A percentile compares a stretch with the other conserved stretches of the same genome.
These are phyloP conservation scores for Ustilago sp. DNA, from an alignment of 1,284 basidiomycete species.

Conservation along the genomic window DNA sequence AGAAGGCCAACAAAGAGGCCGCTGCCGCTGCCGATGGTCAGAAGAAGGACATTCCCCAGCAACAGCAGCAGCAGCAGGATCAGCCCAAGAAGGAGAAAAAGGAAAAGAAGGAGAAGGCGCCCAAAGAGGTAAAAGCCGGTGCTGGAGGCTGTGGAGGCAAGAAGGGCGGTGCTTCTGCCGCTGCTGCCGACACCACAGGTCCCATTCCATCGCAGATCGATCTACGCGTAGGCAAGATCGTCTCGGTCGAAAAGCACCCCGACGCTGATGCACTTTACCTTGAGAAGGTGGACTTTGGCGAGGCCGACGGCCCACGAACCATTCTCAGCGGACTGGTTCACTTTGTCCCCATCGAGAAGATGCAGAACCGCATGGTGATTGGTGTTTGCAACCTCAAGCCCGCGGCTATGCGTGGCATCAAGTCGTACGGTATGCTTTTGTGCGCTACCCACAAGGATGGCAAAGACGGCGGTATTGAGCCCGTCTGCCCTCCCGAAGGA, in stretches of 20 bases:
- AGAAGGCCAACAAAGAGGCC: slow-evolving; percentile 61
- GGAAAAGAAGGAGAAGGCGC: slow-evolving; percentile 62
- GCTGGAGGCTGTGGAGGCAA: slow-evolving; percentile 52
- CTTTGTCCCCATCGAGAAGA: slow-evolving; percentile 68
- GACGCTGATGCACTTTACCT: slow-evolving; percentile 69
- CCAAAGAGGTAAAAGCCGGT: slow-evolving; percentile 60
- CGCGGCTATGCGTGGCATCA: slow-evolving; percentile 68
- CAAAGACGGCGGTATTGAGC: slow-evolving; percentile 67
- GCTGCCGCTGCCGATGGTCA: slow-evolving; percentile 26
- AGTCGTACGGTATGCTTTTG: slow-evolving; percentile 68
- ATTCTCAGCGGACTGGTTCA: slow-evolving; percentile 68
- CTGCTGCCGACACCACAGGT: slow-evolving; percentile 51
- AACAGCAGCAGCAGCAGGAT: slow-evolving; percentile 27
- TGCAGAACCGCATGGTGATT: slow-evolving; percentile 66
- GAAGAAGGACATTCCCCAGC: slow-evolving; percentile 28
- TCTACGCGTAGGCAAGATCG: slow-evolving; percentile 68
- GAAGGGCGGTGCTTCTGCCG: slow-evolving; percentile 51
- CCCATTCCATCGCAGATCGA: slow-evolving; percentile 66
- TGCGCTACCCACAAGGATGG: slow-evolving; percentile 66
- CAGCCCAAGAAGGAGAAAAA: slow-evolving; percentile 54
- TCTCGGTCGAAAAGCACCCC: slow-evolving; percentile 64
- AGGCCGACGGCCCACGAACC: slow-evolving; percentile 66
- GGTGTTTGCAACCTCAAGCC: slow-evolving; percentile 69
- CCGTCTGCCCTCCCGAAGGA: slow-evolving; percentile 64
- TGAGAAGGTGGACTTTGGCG: slow-evolving; percentile 69